Base-by-base conservation (phyloP, 345 rosid genomes). In the Salix exigua region DNA sequence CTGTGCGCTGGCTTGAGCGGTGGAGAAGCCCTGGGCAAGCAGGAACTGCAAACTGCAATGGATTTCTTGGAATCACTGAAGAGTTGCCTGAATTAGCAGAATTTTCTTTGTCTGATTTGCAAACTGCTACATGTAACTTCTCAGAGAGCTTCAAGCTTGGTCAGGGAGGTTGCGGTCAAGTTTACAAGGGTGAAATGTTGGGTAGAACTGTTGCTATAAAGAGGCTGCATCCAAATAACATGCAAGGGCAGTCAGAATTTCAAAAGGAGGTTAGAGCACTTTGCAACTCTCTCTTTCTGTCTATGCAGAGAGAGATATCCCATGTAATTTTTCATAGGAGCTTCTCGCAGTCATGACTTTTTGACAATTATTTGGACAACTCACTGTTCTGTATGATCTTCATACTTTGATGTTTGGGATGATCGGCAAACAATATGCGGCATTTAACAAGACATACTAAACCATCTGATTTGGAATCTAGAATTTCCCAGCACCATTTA, bases 111-210 rank as follows among this genome's bases (percentile, higher is more conserved):
- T 79, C 84, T 4, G 91, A 92, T 73, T 66, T 89, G 71, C 82
- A 86, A 83, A 79, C 89, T 40, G 97, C 94, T 17, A 88, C 94
- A 17, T 92, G 90, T 82, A 61, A 86, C 83, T 92, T 92, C 81
- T 90, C 90, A n/a, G 94, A 90, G 77, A 89, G 91, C 80, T 92
- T 92, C 83, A 89, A 86, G 78, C 68, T 92, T 67, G 91, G 94
- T 38, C 85, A 82, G 80, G 88, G 93, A 72, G 91, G 93, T 80
- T 81, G 78, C 75, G 91, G 91, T 65, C 77, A 86, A 85, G 90
- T 92, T 71, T 90, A 86, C 86, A 90, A 91, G 84, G 97, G 92
- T 66, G 97, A 91, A 88, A 86, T 90, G 94, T 73, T 90, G 83
- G 97, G 97, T 66, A 85, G 92, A 86, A 92, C 94, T 68, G 93